Percentiles rank a stretch among this genome's conserved stretches.
Evolutionary conservation across 768 basidiomycete species (phyloP).

Genomic region (Termitomyces bulborhizus): DNA sequence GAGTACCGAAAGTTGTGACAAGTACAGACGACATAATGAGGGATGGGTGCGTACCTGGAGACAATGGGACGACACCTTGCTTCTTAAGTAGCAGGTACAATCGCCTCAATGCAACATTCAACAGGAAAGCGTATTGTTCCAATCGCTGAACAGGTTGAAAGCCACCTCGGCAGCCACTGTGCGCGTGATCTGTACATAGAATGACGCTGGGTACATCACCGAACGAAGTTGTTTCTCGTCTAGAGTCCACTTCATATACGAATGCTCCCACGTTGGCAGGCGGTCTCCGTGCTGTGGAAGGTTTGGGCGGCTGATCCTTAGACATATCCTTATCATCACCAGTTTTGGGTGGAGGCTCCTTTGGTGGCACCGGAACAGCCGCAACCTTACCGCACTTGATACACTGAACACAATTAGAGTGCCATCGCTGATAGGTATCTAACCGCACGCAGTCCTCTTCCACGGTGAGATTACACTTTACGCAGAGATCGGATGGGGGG

Average conservation of each 20-base stretch:
- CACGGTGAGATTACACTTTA: conserved; percentile 82
- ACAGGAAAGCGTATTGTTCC: conserved; percentile 95
- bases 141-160: conserved; percentile 91
- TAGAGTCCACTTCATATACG: conserved; percentile 66
- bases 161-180: conserved; percentile 58
- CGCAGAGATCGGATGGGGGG: conserved; percentile 87
- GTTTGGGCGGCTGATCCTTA: conserved; percentile 46
- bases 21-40: background rate
- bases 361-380: conserved; percentile 46
- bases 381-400: conserved; percentile 72
- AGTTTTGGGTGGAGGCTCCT: conserved; percentile 49
- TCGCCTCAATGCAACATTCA: conserved; percentile 91
- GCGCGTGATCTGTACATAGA: conserved; percentile 74
- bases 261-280: conserved; percentile 80
- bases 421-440: conserved; percentile 97
- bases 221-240: conserved; percentile 63
- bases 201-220: conserved; percentile 69
- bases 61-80: conserved; percentile 83
- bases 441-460: conserved; percentile 96
- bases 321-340: conserved; percentile 42
- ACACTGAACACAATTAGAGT: conserved; percentile 91
- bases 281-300: conserved; percentile 60
- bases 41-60: conserved; percentile 47
- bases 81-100: conserved; percentile 84
- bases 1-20: conserved; percentile 10